Evolutionary conservation across 306 rosid species (phyloP).

Genomic region (Vachellia pachyceras): DNA sequence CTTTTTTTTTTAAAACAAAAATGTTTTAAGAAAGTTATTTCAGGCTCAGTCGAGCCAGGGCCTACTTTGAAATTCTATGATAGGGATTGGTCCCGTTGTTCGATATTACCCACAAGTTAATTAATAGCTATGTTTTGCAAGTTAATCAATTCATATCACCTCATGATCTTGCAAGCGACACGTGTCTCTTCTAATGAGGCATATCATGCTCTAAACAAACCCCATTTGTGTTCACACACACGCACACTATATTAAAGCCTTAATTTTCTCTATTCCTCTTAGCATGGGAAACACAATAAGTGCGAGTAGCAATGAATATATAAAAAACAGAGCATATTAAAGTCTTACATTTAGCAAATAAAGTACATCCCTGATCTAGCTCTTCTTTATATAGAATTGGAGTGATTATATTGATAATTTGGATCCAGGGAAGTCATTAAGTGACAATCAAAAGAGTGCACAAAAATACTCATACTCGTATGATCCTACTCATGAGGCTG

Average conservation of each 20-base stretch:
- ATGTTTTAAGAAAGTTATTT: background rate
- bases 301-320: background rate
- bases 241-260: background rate
- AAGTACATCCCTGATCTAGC: background rate
- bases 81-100: conserved; percentile 22
- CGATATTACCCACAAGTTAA: conserved; percentile 15
- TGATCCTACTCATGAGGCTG: no score
- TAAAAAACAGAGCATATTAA: background rate
- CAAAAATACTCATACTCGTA: no score
- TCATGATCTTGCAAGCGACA: conserved; percentile 44
- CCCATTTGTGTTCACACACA: no score
- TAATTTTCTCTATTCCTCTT: background rate
- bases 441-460: no score
- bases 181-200: conserved; percentile 10
- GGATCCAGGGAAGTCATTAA: background rate
- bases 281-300: background rate
- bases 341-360: no score
- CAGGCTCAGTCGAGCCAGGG: background rate
- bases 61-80: conserved; percentile 1
- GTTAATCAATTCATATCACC: background rate
- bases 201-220: conserved; percentile 13
- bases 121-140: conserved; percentile 19
- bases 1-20: no score
- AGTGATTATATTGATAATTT: background rate
- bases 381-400: background rate